Base-by-base conservation (phyloP, 768 basidiomycete species). In the Piloderma croceum region DNA sequence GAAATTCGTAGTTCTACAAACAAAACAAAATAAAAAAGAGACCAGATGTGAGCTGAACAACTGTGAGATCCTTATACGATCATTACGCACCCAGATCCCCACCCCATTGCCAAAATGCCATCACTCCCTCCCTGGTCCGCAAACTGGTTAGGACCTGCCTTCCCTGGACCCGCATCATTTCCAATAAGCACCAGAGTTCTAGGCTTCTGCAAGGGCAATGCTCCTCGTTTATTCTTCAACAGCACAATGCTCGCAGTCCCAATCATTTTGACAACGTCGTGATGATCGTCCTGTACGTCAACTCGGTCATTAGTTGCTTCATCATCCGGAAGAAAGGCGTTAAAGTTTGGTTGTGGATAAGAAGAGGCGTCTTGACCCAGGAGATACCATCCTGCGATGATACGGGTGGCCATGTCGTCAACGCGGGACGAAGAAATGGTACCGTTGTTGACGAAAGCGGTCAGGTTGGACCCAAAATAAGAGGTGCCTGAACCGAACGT, bases 41-140 rank as follows among this genome's bases (percentile, higher is more conserved):
- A n/a, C 13, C 27, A 11, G 29, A 29, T 9, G 27, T 29, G 27
- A 29, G 27, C 27, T 9, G 27, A 29, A 29, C 15, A 9, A 9
- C 27, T 29, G 27, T 29, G 9, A 9, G 15, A 9, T 9, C 9
- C 10, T 15, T 29, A 9, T 15, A 5, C 4, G 11, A 29, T 20
- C 19, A 9, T n/a, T 11, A 50, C 63, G 27, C 33, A 69, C 62
- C 89, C 90, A 36, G 82, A 85, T 25, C 90, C 92, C 92, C 92
- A 96, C 11, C 90, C 90, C 82, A 91, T 83, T 6, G 89, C 90
- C 17, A 96, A 70, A 13, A 84, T 70, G 7, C 90, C 90, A 35
- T 72, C 75, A 22, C 67, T 62, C 19, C 81, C 79, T 35, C 73
- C 78, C 49, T 67, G 76, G 47, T 89, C 83, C 6, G 61, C 15